Conservation (phyloP, 2,329 filamentous ascomycete genomes). For the Emericellopsis atlantica region DNA sequence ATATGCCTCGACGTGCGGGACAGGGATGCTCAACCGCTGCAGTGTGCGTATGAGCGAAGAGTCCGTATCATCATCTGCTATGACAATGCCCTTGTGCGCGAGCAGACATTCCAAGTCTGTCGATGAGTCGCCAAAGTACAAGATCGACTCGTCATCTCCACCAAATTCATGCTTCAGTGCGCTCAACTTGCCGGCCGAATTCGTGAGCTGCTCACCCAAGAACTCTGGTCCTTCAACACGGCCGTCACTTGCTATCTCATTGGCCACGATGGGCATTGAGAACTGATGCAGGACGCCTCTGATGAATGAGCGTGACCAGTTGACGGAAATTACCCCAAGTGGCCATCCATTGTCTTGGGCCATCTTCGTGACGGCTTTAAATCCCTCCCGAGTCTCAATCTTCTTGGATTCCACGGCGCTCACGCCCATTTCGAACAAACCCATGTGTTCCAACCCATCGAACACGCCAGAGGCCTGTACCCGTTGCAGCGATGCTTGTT, state of each 20-base stretch:
- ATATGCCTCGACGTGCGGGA: constrained; percentile 19
- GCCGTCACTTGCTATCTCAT: constrained; percentile 25
- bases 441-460: constrained; percentile 17
- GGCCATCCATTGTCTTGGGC: constrained; percentile 18
- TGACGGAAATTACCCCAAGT: constrained; percentile 35
- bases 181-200: constrained; percentile 32
- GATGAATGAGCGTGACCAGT: constrained; percentile 37
- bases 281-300: constrained; percentile 24
- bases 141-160: constrained; percentile 9
- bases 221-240: constrained; percentile 25
- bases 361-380: constrained; percentile 16
- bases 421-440: constrained; percentile 23
- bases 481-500: constrained; percentile 30
- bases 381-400: constrained; percentile 25
- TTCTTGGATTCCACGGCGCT: constrained; percentile 18
- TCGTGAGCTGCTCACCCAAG: constrained; percentile 14
- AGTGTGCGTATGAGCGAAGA: constrained; percentile 22
- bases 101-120: constrained; percentile 44
- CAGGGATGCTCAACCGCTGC: constrained; percentile 20
- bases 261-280: constrained; percentile 26
- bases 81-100: constrained; percentile 28
- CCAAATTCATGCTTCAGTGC: constrained; percentile 20
- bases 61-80: constrained; percentile 22
- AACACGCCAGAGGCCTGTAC: constrained; percentile 33
- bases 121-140: constrained; percentile 47